Base-by-base conservation (phyloP, 2,329 filamentous ascomycete species). In the Aspergillus sp. region DNA sequence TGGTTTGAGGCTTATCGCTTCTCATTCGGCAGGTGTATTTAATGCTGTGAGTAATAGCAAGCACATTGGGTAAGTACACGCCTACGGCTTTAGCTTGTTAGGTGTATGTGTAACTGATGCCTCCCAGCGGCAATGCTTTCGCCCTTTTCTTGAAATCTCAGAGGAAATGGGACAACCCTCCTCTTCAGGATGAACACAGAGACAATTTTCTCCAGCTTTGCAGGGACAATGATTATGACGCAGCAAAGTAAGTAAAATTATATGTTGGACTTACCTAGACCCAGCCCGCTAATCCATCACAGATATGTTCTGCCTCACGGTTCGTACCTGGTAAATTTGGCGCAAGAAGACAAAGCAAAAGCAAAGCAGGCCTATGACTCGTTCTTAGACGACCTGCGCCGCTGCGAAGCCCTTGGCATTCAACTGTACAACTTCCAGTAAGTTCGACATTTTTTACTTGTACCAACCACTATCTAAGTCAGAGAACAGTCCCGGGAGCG, bases 61-160 rank as follows among this genome's bases (percentile, higher is more conserved):
- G 2, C 84, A 91, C 50, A 92, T 96, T 63, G 93, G 83, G 81
- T 82, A 70, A 64, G 70, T 70, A 23, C 4, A 23, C 17, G 3
- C 12, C n/a, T 25, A 9, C 27, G 27, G 27, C 4, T 31, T 11
- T 31, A 4, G 27, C 27, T 31, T 9, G 8, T 31, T 31, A 31
- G 17, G 27, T 17, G 8, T 1, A 8, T 19, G 39, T 8, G 11
- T 9, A 19, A 48, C 19, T 59, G 33, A 55, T 19, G 35, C 14
- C 17, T 7, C 69, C 62, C 50, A 82, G 93, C 53, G 93, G 90
- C 62, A 99, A 98, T 72, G 87, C 93, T 9, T 96, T 98, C 66
- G 95, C 95, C 4, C 81, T 98, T 19, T 99, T 99, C 77, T 83
- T 99, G 66, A 98, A 98, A 73, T 96, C 91, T 0, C 95, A 99